Evolutionary conservation across 768 basidiomycete genomes (phyloP), one percentile per base, ranked within the genome.

Genomic region (Xerocomellus chrysenteron): DNA sequence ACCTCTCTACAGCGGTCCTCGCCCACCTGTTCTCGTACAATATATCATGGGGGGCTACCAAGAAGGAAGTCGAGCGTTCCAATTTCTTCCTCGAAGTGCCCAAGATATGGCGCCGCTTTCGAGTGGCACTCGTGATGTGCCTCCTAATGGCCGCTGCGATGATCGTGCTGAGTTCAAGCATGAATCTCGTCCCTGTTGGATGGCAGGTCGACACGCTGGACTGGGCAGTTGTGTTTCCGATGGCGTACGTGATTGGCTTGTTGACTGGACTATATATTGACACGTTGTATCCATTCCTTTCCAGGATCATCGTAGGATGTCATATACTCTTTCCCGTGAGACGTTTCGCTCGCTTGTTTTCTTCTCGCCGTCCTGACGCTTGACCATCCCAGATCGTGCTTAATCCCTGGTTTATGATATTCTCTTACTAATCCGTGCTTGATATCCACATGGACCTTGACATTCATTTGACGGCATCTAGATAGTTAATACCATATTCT

Each of bases 1-100:
- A 83, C 37, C 71, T 85, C 50, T 74, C 77, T 0, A 72, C 75
- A 19, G 82, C 84, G 1, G 70, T 85, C 26, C 76, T 81, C 37
- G 78, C 81, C 2, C 83, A 86, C 69, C 43, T 85, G 43, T 79
- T 83, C 63, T 81, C 81, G 44, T 85, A 83, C 65, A 80, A 86
- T 66, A 80, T 82, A 63, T 71, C 71, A 5, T 86, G 84, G 85
- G 77, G 78, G 5, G 77, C 83, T 7, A 86, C 85, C 16, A 80
- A 82, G 64, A 94, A 93, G 80, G 89, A 91, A 72, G 90, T 94
- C 47, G 87, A 94, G 68, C 80, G 83, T 36, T 90, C 89, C n/a
- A 94, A 94, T 69, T 94, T 96, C 77, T 94, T 90, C 81, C 82
- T 88, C 44, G 93, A 96, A 69, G 84, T 94, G 19, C 93, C 94